A percentile compares a stretch with the other conserved stretches of the same genome.
Conservation (phyloP, 140 eudicot genomes). For the Stevia rebaudiana region DNA sequence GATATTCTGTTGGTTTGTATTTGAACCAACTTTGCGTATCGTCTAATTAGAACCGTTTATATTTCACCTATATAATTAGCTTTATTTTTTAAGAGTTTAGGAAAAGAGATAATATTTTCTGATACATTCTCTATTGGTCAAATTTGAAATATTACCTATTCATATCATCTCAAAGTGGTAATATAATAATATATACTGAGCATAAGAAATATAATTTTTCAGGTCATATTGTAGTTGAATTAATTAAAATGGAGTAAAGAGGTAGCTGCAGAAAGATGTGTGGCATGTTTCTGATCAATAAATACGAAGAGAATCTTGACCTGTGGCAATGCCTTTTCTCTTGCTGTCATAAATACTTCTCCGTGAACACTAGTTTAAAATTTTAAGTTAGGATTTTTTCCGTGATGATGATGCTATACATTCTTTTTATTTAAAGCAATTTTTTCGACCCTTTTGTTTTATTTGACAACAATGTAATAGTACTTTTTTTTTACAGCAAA, state of each 20-base stretch:
- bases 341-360: slow-evolving; percentile 23
- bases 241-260: slow-evolving; percentile 23
- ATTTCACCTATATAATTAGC: no score
- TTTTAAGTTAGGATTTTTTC: no score
- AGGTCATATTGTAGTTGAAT: slow-evolving; percentile 14
- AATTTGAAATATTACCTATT: neutral
- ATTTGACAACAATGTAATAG: no score
- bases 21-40: no score
- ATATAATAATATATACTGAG: neutral
- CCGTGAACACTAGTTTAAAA: slow-evolving; percentile 1
- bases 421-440: no score
- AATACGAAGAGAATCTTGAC: slow-evolving; percentile 34
- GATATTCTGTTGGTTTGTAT: no score
- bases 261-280: slow-evolving; percentile 28
- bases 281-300: slow-evolving; percentile 31
- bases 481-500: no score
- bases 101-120: neutral
- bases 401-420: no score
- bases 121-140: neutral
- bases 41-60: no score
- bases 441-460: no score
- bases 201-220: neutral
- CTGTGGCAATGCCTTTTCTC: slow-evolving; percentile 24
- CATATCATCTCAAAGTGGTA: neutral
- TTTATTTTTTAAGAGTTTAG: neutral